Conservation (phyloP, 2,329 filamentous ascomycete genomes). For the Hypoxylon sp. region DNA sequence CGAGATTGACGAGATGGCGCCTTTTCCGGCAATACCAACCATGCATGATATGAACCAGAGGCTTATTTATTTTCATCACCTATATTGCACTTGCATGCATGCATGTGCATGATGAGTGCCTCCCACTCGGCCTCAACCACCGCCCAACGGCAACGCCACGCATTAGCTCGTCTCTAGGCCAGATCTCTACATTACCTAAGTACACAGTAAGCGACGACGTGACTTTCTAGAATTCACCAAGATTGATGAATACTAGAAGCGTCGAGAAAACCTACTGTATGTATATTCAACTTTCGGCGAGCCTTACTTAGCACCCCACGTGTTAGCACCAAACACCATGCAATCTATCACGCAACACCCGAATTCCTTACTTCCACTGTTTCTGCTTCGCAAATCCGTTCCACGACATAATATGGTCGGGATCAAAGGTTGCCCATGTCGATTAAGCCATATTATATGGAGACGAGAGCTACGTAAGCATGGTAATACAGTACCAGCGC, state of each 20-base stretch:
- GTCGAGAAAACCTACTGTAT: constrained; percentile 6
- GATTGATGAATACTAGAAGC: constrained; percentile 1
- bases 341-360: constrained; percentile 26
- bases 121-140: constrained; percentile 18
- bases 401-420: constrained; percentile 29
- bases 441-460: constrained; percentile 27
- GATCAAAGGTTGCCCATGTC: constrained; percentile 28
- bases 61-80: constrained; percentile 31
- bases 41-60: constrained; percentile 13
- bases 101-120: constrained; percentile 25
- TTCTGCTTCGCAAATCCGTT: constrained; percentile 16
- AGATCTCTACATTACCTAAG: constrained; percentile 4
- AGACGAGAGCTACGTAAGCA: constrained; percentile 35
- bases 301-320: constrained; percentile 17
- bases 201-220: constrained; percentile 7
- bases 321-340: constrained; percentile 22
- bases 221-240: constrained; percentile 1
- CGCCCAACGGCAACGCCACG: constrained; percentile 31
- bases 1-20: constrained; percentile 20
- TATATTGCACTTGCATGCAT: constrained; percentile 18
- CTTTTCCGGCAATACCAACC: constrained; percentile 19
- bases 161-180: constrained; percentile 18
- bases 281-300: background rate
- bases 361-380: constrained; percentile 19
- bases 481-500: constrained; percentile 25